phyloP scores from a whole-genome alignment of 2,329 filamentous ascomycete species.

The Falciphora oryzae region DNA sequence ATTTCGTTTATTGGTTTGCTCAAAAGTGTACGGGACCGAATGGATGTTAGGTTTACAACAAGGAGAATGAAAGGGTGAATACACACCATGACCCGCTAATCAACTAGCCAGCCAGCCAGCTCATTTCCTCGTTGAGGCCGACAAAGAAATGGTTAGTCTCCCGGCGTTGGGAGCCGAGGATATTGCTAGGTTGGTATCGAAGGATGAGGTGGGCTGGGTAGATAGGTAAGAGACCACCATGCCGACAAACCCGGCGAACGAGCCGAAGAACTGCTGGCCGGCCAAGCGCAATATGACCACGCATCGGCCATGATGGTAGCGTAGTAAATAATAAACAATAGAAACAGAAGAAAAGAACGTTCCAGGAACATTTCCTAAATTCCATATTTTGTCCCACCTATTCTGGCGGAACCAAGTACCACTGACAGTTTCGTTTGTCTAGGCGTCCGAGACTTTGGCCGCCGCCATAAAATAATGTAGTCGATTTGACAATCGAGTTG shows the following conservation, averaged over 20 bases:
- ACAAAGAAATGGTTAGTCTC: not conserved
- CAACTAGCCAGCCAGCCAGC: not conserved
- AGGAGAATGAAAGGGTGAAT: constrained; percentile 6
- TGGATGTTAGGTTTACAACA: not conserved
- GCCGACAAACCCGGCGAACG: constrained; percentile 85
- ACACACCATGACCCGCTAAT: constrained; percentile 3
- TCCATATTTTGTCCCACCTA: too few relatives aligned
- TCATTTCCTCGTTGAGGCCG: too few relatives aligned
- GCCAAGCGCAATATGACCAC: constrained; percentile 80
- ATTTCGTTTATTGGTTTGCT: too few relatives aligned
- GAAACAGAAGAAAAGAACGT: too few relatives aligned
- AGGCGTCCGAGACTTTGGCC: too few relatives aligned
- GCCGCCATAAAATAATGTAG: too few relatives aligned
- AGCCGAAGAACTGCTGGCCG: constrained; percentile 92
- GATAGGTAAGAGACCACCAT: constrained; percentile 88
- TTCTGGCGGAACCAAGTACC: too few relatives aligned
- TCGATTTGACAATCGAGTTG: too few relatives aligned
- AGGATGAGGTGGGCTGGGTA: not conserved
- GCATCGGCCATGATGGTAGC: too few relatives aligned
- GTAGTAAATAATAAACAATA: too few relatives aligned
- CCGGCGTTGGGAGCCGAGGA: not conserved
- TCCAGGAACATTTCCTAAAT: too few relatives aligned
- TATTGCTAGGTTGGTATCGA: not conserved
- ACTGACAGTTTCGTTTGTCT: too few relatives aligned
- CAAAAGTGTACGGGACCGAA: not conserved